Evolutionary conservation across 2,329 filamentous ascomycete genomes (phyloP), one percentile per base, ranked within the genome.

Genomic region (Ophiostoma himal-ulmi): DNA sequence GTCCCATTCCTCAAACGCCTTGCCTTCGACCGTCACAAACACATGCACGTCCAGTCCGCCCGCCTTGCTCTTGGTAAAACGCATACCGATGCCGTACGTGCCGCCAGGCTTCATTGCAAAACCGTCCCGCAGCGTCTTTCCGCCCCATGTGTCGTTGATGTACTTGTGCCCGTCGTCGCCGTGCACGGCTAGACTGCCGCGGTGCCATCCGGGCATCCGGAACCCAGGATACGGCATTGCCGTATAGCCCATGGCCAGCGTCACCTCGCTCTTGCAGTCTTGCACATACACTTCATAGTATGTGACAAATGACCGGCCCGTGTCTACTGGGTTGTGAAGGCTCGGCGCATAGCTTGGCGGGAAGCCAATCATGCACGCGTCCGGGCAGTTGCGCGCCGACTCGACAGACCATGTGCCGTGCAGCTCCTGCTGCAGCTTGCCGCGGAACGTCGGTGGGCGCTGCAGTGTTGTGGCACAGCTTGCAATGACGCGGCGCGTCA

Each of bases 141-240:
- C 92, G 30, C 92, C 91, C 82, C 85, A 90, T 8, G 84, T 83
- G 77, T 94, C 90, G 76, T 93, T 92, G 75, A 93, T 83, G 77
- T 90, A 95, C 77, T 86, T 85, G 75, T 89, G 85, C 0, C 92
- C 92, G 78, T 94, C 92, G 77, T 94, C 92, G 66, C 89, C 88
- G 77, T 94, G 92, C n/a, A 94, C 87, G 1, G 84, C 92, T 17
- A 94, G 76, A 73, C 87, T 90, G 22, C 86, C 91, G 44, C 91
- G 85, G 77, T 95, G 90, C 92, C 91, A 94, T 1, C 92, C 92
- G 0, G 92, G 92, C 72, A 94, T 84, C 8, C 92, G 85, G 81
- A 92, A 94, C 0, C 85, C 83, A 7, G 92, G 92, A 76, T 93
- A 94, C 8, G 92, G 92, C 67, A 90, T 85, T 1, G 91, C 91